Percentiles rank a stretch among this genome's conserved stretches.
Conservation (phyloP, 192 early-diverging fungal genomes). For the Rhizoclosmatium globosum region DNA sequence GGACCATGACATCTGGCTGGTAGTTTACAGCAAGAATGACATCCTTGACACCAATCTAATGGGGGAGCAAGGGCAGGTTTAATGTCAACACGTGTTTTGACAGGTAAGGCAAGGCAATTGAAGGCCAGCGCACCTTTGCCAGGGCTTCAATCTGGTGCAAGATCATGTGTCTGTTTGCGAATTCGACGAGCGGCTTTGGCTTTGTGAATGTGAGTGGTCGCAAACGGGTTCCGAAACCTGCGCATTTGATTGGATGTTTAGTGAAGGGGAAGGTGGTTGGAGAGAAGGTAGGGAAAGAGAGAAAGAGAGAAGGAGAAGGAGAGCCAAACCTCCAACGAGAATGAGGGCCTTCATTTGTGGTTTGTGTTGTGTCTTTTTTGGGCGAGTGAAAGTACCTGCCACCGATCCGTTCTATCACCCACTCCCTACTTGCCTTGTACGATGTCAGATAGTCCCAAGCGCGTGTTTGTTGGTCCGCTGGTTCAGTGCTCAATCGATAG, state of each 20-base stretch:
- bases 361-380: background rate
- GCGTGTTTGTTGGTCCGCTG: background rate
- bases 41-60: constrained; percentile 95
- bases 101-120: background rate
- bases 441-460: too few species aligned
- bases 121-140: constrained; percentile 75
- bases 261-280: background rate
- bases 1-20: constrained; percentile 97
- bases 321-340: constrained; percentile 59
- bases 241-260: background rate
- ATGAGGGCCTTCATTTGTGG: constrained; percentile 64
- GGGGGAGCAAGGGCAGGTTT: background rate
- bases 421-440: background rate
- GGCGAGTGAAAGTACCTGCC: background rate
- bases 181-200: constrained; percentile 99
- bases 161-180: constrained; percentile 99
- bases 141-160: constrained; percentile 98
- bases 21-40: constrained; percentile 99
- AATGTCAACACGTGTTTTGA: background rate
- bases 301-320: background rate
- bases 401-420: background rate
- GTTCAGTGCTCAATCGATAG: background rate
- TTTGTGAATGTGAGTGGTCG: constrained; percentile 95
- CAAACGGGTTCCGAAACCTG: constrained; percentile 98
- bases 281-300: background rate